Evolutionary conservation across 208 protist species (phyloP), one percentile per base, ranked within the genome.

Genomic region (Trypanosoma caninum): DNA sequence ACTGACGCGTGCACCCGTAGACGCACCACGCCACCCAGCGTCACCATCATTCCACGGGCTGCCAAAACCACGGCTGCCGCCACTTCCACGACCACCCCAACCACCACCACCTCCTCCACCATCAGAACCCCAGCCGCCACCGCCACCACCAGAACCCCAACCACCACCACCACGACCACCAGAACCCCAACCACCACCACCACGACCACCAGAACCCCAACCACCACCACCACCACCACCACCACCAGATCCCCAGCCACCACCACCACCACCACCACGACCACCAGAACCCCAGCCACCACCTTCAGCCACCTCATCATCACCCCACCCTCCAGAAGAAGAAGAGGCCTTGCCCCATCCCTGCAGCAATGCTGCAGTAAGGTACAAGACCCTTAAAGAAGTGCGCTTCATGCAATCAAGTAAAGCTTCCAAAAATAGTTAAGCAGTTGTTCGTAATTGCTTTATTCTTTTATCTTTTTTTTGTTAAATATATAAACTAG

Each of bases 271-370:
- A 23, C 41, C 58, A 45, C 44, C 56, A 28, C 69, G 45, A 5
- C 66, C 47, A 35, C 55, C 70, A 10, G 69, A 45, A 18, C 61
- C 53, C 51, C 59, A 58, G 40, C 53, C 63, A 41, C 66, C 72
- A 13, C 56, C 69, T 31, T 9, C 41, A 50, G 44, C 18, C n/a
- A 33, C 42, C 31, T 56, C 59, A 25, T 59, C 65, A 44, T 50
- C 28, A n/a, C 73, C 66, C 73, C 73, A 69, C 18, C 71, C 71
- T 37, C 59, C 71, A 52, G 59, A 33, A 9, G 40, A 67, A 25
- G 63, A 69, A 23, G 65, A 68, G 0, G 54, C 56, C 33, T 60
- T 65, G 8, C 87, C 87, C 83, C 87, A 88, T 1, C 87, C 87
- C 52, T 87, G 80, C 54, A 80, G 56, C 0, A 75, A 27, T 9